Evolutionary conservation across 2,329 filamentous ascomycete species (phyloP).

Genomic region (Alternaria angustiovoidea): DNA sequence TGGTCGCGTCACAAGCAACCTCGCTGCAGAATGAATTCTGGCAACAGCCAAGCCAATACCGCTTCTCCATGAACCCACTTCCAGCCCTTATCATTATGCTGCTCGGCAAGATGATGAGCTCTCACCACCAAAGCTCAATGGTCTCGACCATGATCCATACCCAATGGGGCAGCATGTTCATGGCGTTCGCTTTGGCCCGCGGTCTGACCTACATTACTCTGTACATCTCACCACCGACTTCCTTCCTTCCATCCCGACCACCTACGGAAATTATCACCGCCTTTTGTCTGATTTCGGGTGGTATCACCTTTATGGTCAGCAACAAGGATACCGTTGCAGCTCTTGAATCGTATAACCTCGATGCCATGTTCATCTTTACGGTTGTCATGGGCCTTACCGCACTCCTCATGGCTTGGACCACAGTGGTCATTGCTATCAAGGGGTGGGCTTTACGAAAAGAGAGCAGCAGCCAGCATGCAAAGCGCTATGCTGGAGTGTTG

Average conservation of each 20-base stretch:
- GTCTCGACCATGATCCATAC: constrained; percentile 90
- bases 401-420: constrained; percentile 84
- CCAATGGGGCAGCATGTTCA: constrained; percentile 88
- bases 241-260: constrained; percentile 80
- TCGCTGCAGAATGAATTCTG: constrained; percentile 54
- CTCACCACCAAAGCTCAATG: constrained; percentile 84
- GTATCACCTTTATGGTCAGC: constrained; percentile 91
- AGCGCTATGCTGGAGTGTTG: constrained; percentile 37
- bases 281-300: constrained; percentile 87
- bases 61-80: constrained; percentile 84
- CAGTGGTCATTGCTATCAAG: constrained; percentile 81
- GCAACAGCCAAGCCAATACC: constrained; percentile 71
- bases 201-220: constrained; percentile 80
- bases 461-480: constrained; percentile 32
- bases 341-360: constrained; percentile 79
- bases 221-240: constrained; percentile 82
- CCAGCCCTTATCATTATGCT: constrained; percentile 86
- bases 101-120: constrained; percentile 93
- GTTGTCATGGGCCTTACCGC: constrained; percentile 84
- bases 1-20: constrained; percentile 50
- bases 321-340: constrained; percentile 77
- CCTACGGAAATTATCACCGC: constrained; percentile 88
- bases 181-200: constrained; percentile 80
- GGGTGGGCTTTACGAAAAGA: constrained; percentile 73
- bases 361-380: constrained; percentile 94